phyloP scores from a whole-genome alignment of 805 yeast genomes.

The Clavispora fructus region DNA sequence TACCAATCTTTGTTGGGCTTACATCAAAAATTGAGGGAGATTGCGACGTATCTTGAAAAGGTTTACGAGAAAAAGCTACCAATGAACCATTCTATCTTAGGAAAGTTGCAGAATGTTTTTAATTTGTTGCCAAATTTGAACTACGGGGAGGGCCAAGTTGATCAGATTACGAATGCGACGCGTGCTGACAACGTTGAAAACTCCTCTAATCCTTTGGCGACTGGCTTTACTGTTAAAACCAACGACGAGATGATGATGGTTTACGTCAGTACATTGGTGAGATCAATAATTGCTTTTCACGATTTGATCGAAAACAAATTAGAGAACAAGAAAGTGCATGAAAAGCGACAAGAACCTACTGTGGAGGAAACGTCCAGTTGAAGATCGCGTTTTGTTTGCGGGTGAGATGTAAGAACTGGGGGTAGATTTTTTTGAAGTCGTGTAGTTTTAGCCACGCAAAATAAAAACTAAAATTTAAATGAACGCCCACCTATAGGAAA shows the following conservation, averaged over 20 bases:
- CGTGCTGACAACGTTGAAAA: constrained; percentile 10
- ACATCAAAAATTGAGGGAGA: constrained; percentile 71
- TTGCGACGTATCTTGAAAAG: constrained; percentile 69
- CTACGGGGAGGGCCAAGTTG: constrained; percentile 16
- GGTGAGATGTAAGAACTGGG: neutral
- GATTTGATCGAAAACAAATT: constrained; percentile 94
- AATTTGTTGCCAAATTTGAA: constrained; percentile 81
- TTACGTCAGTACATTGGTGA: constrained; percentile 81
- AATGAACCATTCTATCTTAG: constrained; percentile 82
- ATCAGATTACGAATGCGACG: constrained; percentile 1
- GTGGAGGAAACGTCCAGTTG: neutral
- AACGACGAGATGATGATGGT: constrained; percentile 95
- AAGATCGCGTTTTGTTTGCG: neutral
- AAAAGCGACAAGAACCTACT: constrained; percentile 17
- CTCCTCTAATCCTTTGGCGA: constrained; percentile 51
- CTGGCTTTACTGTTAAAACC: constrained; percentile 86
- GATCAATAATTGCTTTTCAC: constrained; percentile 94
- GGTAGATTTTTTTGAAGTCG: constrained; percentile 4
- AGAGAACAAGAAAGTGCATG: constrained; percentile 51
- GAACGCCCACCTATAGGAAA: neutral
- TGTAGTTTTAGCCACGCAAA: constrained; percentile 7
- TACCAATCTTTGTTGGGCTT: constrained; percentile 83
- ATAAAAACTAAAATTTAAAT: neutral
- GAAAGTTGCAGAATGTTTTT: constrained; percentile 91
- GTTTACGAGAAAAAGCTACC: constrained; percentile 73